Evolutionary conservation across 2,329 filamentous ascomycete genomes (phyloP).

Genomic region (Calcarisporium arbuscula): DNA sequence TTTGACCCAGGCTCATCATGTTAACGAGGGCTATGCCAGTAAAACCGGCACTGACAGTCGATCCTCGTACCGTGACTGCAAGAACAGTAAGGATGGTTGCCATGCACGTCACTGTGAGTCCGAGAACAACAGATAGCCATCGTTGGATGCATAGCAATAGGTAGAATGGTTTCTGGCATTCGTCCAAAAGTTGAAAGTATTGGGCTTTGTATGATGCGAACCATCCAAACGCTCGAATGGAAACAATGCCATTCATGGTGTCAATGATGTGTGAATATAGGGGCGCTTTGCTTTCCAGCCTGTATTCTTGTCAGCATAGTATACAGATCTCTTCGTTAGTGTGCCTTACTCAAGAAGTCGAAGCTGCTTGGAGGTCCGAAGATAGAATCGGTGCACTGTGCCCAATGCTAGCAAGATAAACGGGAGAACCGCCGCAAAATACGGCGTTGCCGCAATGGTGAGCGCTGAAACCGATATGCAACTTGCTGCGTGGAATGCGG

Average conservation of each 20-base stretch:
- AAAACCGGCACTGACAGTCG: constrained; percentile 5
- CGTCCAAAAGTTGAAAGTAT: constrained; percentile 39
- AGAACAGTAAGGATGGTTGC: constrained; percentile 36
- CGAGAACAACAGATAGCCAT: constrained; percentile 43
- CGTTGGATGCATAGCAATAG: constrained; percentile 45
- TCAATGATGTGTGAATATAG: constrained; percentile 31
- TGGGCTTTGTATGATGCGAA: constrained; percentile 30
- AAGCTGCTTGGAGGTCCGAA: constrained; percentile 9
- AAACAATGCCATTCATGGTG: constrained; percentile 27
- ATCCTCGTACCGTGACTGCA: constrained; percentile 21
- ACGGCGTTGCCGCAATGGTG: neutral
- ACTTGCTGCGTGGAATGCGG: constrained; percentile 17
- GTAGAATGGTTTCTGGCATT: constrained; percentile 47
- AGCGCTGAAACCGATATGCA: constrained; percentile 19
- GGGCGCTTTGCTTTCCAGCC: constrained; percentile 25
- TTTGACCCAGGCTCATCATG: constrained; percentile 19
- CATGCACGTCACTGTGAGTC: constrained; percentile 36
- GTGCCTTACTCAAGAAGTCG: constrained; percentile 8
- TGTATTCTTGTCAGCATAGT: too few relatives aligned
- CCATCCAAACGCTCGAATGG: constrained; percentile 41
- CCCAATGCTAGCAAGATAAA: neutral
- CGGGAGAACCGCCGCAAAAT: neutral
- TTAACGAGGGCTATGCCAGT: constrained; percentile 12
- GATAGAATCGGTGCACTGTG: constrained; percentile 6
- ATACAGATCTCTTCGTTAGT: too few relatives aligned